Percentiles rank a stretch among this genome's conserved stretches.
These are phyloP conservation scores for Penicillium lividum DNA, from an alignment of 495 filamentous ascomycete genomes.

Conservation along the genomic window DNA sequence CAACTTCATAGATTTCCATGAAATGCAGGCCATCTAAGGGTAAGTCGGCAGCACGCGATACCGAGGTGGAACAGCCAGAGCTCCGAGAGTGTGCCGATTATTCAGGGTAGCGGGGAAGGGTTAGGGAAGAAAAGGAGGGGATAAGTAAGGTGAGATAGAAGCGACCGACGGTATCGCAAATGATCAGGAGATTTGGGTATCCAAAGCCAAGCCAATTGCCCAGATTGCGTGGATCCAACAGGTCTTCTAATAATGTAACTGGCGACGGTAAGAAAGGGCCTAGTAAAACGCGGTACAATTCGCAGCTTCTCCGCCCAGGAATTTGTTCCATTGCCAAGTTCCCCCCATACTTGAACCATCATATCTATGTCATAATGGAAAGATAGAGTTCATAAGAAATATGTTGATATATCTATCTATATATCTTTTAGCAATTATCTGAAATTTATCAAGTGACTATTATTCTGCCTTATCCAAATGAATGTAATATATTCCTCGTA, in stretches of 20 bases:
- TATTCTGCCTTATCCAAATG: too few species aligned
- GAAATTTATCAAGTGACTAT: too few species aligned
- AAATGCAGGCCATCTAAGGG: slow-evolving; percentile 37
- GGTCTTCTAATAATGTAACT: slow-evolving; percentile 16
- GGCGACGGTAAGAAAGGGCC: slow-evolving; percentile 10
- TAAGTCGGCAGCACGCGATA: slow-evolving; percentile 35
- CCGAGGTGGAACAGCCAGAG: slow-evolving; percentile 22
- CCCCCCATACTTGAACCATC: slow-evolving; percentile 5
- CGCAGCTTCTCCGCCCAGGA: background rate
- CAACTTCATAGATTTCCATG: slow-evolving; percentile 23
- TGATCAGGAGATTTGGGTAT: slow-evolving; percentile 30
- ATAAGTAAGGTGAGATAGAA: background rate
- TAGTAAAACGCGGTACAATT: slow-evolving; percentile 16
- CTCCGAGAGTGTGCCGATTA: slow-evolving; percentile 13
- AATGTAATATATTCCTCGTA: slow-evolving; percentile 3
- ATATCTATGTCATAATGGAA: slow-evolving; percentile 1
- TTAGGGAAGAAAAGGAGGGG: background rate
- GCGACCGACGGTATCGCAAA: slow-evolving; percentile 5
- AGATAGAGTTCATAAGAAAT: background rate
- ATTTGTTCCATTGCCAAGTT: slow-evolving; percentile 7
- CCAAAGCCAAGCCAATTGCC: slow-evolving; percentile 30
- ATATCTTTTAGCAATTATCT: too few species aligned
- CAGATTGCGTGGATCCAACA: slow-evolving; percentile 28
- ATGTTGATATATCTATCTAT: background rate
- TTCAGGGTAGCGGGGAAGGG: slow-evolving; percentile 7